Conservation (phyloP, 345 rosid species). For the Eucalyptus pumila region DNA sequence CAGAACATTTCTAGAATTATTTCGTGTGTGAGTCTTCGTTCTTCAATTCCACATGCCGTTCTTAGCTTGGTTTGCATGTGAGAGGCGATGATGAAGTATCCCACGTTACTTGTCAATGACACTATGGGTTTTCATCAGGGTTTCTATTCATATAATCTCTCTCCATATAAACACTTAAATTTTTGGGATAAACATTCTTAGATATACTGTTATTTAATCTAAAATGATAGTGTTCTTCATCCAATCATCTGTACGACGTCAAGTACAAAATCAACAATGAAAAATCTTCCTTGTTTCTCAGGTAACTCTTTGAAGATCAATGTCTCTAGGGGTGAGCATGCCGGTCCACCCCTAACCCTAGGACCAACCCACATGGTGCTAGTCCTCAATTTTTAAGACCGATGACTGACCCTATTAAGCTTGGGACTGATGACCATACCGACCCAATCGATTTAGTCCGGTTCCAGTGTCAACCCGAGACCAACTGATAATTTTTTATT, state of each 20-base stretch:
- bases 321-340: background rate
- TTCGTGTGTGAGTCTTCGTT: background rate
- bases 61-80: background rate
- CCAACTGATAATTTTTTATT: too few relatives aligned
- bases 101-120: background rate
- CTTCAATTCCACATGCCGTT: background rate
- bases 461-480: rapidly evolving
- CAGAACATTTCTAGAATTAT: background rate
- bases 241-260: background rate
- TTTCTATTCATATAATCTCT: background rate
- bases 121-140: background rate
- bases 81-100: background rate
- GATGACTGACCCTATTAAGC: too few relatives aligned
- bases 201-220: background rate
- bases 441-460: too few relatives aligned
- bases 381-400: too few relatives aligned
- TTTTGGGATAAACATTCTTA: background rate
- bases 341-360: too few relatives aligned
- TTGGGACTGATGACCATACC: too few relatives aligned
- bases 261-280: background rate
- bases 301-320: background rate
- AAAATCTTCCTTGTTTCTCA: background rate
- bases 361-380: too few relatives aligned
- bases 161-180: background rate
- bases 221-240: background rate